Evolutionary conservation across 495 filamentous ascomycete species (phyloP).

Genomic region (Penicillium robsamsonii): DNA sequence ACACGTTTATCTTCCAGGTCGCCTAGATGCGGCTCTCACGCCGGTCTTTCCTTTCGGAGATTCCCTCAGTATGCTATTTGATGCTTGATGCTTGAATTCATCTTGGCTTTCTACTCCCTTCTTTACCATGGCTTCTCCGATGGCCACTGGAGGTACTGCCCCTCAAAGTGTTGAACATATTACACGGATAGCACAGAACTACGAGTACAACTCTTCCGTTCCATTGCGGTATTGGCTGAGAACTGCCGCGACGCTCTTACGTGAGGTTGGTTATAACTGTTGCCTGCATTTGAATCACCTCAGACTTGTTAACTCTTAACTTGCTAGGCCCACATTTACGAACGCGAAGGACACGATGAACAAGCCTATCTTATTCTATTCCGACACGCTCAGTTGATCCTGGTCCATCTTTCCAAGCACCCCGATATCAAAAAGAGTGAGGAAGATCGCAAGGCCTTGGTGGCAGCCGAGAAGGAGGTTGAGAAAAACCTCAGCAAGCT

Average conservation of each 20-base stretch:
- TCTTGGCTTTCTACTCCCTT: conserved; percentile 1
- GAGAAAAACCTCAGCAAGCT: conserved; percentile 53
- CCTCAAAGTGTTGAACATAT: conserved; percentile 74
- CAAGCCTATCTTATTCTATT: conserved; percentile 85
- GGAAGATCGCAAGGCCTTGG: conserved; percentile 46
- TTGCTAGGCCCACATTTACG: conserved; percentile 69
- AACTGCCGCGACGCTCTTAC: conserved; percentile 70
- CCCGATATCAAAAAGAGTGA: conserved; percentile 50
- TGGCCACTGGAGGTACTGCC: conserved; percentile 28
- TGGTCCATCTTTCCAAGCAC: conserved; percentile 59
- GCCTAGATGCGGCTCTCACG: conserved; percentile 28
- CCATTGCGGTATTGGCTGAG: conserved; percentile 78
- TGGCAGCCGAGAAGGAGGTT: conserved; percentile 54
- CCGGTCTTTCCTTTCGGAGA: conserved; percentile 21
- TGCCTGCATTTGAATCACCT: neutral
- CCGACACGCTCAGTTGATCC: conserved; percentile 71
- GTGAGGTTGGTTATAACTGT: conserved; percentile 59
- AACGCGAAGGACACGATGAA: conserved; percentile 78
- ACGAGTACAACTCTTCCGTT: conserved; percentile 73
- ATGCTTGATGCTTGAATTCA: conserved; percentile 13
- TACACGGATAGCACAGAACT: conserved; percentile 64
- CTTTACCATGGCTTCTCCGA: conserved; percentile 30
- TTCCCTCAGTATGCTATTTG: conserved; percentile 20
- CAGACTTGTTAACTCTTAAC: conserved; percentile 12
- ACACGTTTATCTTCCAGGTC: conserved; percentile 7